Evolutionary conservation across 306 rosid genomes (phyloP).

Genomic region (Prunus dulcis): DNA sequence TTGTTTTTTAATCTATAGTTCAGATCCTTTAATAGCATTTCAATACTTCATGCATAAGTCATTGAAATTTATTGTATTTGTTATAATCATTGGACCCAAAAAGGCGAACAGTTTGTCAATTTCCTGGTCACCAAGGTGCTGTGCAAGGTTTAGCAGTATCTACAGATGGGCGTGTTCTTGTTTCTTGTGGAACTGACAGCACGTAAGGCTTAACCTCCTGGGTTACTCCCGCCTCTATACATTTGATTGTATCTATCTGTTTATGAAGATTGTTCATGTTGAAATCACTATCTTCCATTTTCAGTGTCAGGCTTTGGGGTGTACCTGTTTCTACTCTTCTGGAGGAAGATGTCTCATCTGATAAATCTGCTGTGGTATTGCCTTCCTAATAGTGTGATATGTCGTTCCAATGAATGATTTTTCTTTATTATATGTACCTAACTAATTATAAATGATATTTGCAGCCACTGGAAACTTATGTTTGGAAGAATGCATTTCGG

Average conservation of each 20-base stretch:
- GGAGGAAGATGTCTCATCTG: slow-evolving; percentile 40
- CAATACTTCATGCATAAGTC: background rate
- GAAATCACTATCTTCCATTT: slow-evolving; percentile 12
- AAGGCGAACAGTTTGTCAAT: slow-evolving; percentile 65
- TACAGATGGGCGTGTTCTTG: slow-evolving; percentile 70
- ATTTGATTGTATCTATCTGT: background rate
- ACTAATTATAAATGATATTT: slow-evolving; percentile 19
- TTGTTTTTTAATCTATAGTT: background rate
- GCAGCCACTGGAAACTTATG: slow-evolving; percentile 71
- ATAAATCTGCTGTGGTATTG: slow-evolving; percentile 52
- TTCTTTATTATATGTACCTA: slow-evolving; percentile 3
- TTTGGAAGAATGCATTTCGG: slow-evolving; percentile 84
- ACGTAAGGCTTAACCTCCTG: slow-evolving; percentile 47
- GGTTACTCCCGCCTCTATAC: background rate
- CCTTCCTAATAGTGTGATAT: background rate
- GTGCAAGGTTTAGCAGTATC: slow-evolving; percentile 76
- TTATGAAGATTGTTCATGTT: background rate
- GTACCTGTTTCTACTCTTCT: slow-evolving; percentile 46
- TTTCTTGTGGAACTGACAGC: slow-evolving; percentile 95
- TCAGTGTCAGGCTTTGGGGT: slow-evolving; percentile 86
- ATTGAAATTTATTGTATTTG: background rate
- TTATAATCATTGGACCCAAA: background rate
- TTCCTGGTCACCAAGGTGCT: slow-evolving; percentile 95
- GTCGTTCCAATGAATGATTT: background rate
- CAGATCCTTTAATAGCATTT: background rate